Percentiles rank a stretch among this genome's conserved stretches.
phyloP scores from a whole-genome alignment of 129 eudicot genomes.

The Flaveria sonorensis region DNA sequence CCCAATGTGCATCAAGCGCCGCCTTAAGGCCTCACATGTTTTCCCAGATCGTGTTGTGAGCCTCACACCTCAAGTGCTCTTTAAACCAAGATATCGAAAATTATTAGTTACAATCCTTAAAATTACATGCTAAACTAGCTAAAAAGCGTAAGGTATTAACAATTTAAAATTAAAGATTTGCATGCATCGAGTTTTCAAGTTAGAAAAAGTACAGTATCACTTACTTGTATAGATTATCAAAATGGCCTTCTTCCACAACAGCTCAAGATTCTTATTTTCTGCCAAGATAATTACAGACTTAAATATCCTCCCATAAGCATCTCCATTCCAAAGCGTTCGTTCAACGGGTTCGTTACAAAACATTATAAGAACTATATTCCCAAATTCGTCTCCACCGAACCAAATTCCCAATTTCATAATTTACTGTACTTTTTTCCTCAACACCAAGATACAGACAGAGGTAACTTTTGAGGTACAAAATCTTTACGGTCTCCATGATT shows the following conservation, averaged over 20 bases:
- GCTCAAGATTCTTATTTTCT: slow-evolving; percentile 63
- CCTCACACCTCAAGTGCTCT: too few species aligned
- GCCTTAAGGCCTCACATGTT: too few species aligned
- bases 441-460: slow-evolving; percentile 95
- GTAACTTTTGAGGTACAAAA: slow-evolving; percentile 82
- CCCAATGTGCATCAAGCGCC: too few species aligned
- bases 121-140: slow-evolving; percentile 8
- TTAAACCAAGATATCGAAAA: not conserved
- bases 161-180: too few species aligned
- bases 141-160: not conserved
- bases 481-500: slow-evolving; percentile 90
- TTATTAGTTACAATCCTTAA: slow-evolving; percentile 18
- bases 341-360: slow-evolving; percentile 78
- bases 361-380: slow-evolving; percentile 83
- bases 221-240: slow-evolving; percentile 80
- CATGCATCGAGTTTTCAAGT: too few species aligned
- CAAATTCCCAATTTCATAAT: slow-evolving; percentile 87
- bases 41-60: too few species aligned
- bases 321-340: slow-evolving; percentile 52
- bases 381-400: slow-evolving; percentile 85
- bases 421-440: slow-evolving; percentile 81
- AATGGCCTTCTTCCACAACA: slow-evolving; percentile 72
- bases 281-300: slow-evolving; percentile 78
- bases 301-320: slow-evolving; percentile 41
- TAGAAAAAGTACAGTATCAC: slow-evolving; percentile 19